A percentile compares a stretch with the other conserved stretches of the same genome.
Conservation (phyloP, 768 basidiomycete species). For the Tubosaeta sp. region DNA sequence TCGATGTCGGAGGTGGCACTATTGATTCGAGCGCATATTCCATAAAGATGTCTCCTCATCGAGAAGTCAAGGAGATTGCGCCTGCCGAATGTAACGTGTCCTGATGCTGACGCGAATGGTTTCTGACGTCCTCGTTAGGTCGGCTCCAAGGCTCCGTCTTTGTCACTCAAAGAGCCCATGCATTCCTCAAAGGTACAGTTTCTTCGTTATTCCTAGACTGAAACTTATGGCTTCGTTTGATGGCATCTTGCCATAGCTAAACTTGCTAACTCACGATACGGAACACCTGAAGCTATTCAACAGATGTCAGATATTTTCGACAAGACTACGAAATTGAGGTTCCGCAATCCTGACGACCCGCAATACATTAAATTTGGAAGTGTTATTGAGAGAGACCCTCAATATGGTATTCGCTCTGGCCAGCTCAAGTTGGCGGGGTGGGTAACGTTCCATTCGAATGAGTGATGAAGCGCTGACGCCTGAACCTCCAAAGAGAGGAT, state of each 20-base stretch:
- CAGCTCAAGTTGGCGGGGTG: constrained; percentile 37
- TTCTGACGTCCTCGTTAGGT: too few relatives aligned
- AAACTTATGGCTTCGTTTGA: too few relatives aligned
- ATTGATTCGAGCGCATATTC: constrained; percentile 38
- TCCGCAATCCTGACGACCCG: constrained; percentile 31
- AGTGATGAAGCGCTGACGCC: not conserved
- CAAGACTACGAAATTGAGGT: too few relatives aligned
- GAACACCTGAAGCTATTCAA: constrained; percentile 27
- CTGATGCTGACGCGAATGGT: too few relatives aligned
- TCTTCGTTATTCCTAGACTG: too few relatives aligned
- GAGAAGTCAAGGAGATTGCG: constrained; percentile 32
- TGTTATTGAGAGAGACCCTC: constrained; percentile 29
- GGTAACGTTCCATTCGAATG: constrained; percentile 19
- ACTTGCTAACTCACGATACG: too few relatives aligned
- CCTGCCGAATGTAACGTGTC: constrained; percentile 28
- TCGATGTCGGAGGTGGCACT: constrained; percentile 46
- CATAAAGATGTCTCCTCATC: constrained; percentile 16
- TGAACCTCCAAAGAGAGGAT: constrained; percentile 1
- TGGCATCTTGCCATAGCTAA: too few relatives aligned
- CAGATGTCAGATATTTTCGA: constrained; percentile 35
- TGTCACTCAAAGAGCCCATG: too few relatives aligned
- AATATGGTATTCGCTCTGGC: constrained; percentile 34
- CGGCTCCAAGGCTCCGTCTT: too few relatives aligned
- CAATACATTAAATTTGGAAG: constrained; percentile 40
- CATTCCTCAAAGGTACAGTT: too few relatives aligned